These are phyloP conservation scores for Malus hybrid DNA, from an alignment of 331 rosid species.

Conservation along the genomic window DNA sequence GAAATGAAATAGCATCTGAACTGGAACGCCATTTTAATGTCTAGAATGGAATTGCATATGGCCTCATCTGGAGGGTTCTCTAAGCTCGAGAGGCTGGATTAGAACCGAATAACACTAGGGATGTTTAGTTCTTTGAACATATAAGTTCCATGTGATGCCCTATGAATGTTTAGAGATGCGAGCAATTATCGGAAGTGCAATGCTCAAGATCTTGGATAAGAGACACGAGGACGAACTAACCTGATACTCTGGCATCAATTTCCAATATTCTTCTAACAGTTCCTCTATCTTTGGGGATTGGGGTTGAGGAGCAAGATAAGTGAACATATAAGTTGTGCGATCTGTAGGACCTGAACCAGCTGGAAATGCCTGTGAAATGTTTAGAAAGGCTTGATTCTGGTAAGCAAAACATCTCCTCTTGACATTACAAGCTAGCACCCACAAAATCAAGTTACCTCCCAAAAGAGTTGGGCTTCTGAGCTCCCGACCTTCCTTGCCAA, in stretches of 20 bases:
- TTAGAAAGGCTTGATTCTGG: conserved; percentile 12
- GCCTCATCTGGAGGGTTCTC: not conserved
- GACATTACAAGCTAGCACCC: not conserved
- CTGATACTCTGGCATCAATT: conserved; percentile 91
- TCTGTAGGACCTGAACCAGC: conserved; percentile 90
- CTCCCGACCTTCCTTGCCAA: conserved; percentile 58
- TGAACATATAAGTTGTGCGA: conserved; percentile 92
- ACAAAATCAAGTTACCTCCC: conserved; percentile 68
- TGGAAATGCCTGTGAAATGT: conserved; percentile 79
- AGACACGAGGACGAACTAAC: conserved; percentile 19
- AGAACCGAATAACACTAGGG: no score
- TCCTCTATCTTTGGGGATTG: conserved; percentile 78
- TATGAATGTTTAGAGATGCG: no score
- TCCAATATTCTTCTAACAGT: conserved; percentile 79
- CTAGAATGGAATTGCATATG: not conserved
- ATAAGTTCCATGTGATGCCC: no score
- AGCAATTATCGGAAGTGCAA: not conserved
- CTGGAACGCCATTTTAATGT: not conserved
- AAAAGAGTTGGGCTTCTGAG: conserved; percentile 75
- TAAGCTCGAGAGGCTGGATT: no score
- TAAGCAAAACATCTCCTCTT: not conserved
- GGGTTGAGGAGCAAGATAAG: conserved; percentile 84
- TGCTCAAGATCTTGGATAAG: not conserved
- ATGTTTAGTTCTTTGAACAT: no score
- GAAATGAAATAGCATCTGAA: not conserved